phyloP scores from a whole-genome alignment of 1,284 basidiomycete genomes.

The Ganoderma sinense region DNA sequence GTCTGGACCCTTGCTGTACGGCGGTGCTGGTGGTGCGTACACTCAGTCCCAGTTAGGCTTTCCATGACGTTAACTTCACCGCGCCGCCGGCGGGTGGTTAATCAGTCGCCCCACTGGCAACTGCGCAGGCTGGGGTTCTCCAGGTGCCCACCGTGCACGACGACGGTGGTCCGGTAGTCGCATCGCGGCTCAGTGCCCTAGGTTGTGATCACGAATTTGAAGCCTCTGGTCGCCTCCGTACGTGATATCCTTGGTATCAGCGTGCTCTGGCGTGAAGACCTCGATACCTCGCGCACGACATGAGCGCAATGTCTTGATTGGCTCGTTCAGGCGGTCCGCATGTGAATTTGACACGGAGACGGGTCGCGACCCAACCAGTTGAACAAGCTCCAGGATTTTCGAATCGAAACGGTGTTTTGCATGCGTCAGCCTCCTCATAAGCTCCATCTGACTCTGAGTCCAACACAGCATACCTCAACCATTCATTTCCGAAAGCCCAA shows the following conservation, averaged over 20 bases:
- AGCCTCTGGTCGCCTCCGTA: not conserved
- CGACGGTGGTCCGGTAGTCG: not conserved
- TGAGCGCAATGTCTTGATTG: not conserved
- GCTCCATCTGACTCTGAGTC: not conserved
- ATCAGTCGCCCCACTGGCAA: not conserved
- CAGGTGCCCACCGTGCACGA: not conserved
- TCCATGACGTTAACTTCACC: not conserved
- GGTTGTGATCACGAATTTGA: not conserved
- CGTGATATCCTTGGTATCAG: not conserved
- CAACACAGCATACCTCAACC: not conserved
- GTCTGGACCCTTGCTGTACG: slow-evolving; percentile 5
- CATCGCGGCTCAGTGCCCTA: not conserved
- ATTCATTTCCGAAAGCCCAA: not conserved
- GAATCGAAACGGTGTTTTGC: not conserved
- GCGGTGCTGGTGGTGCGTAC: not conserved
- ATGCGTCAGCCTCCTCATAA: not conserved
- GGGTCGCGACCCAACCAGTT: not conserved
- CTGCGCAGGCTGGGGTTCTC: not conserved
- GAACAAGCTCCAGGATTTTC: not conserved
- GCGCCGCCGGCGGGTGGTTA: not conserved
- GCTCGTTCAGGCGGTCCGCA: not conserved
- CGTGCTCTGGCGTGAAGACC: not conserved
- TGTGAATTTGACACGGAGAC: not conserved
- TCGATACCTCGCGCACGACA: not conserved
- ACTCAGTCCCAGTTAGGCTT: not conserved